A percentile compares a stretch with the other conserved stretches of the same genome.
These are phyloP conservation scores for Salix arbutifolia DNA, from an alignment of 345 rosid species.

Conservation along the genomic window DNA sequence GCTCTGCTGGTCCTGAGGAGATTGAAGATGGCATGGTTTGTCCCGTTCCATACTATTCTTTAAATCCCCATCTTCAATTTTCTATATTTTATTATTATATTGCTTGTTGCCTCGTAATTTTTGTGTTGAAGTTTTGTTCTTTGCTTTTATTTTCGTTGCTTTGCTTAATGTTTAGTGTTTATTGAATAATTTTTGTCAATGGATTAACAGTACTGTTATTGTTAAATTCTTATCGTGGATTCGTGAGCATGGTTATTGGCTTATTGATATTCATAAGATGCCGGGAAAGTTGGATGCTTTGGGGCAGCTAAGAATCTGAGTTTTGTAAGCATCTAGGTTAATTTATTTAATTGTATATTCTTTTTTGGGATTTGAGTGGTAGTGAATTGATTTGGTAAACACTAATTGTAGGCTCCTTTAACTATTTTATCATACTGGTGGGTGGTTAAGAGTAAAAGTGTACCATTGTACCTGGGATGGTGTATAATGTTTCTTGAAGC, in stretches of 20 bases:
- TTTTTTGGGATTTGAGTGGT: neutral
- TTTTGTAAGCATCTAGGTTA: neutral
- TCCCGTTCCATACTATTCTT: slow-evolving; percentile 64
- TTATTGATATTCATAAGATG: neutral
- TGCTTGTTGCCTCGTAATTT: too few species aligned
- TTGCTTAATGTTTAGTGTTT: neutral
- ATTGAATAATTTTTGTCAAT: neutral
- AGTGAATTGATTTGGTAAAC: neutral
- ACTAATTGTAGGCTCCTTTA: neutral
- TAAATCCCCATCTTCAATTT: neutral
- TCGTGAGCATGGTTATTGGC: neutral
- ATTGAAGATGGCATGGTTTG: slow-evolving; percentile 99
- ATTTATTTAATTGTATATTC: neutral
- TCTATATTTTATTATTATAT: neutral
- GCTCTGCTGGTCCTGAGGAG: slow-evolving; percentile 82
- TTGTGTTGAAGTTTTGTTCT: neutral
- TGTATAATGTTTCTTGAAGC: neutral
- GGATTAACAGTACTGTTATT: neutral
- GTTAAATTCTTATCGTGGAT: neutral
- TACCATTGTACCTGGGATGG: neutral
- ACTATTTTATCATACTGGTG: neutral
- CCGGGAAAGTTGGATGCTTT: neutral
- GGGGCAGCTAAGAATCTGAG: neutral
- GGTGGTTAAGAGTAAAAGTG: neutral
- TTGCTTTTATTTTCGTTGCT: neutral